Base-by-base conservation (phyloP, 192 early-diverging fungal species). In the Oehlia diaphana region DNA sequence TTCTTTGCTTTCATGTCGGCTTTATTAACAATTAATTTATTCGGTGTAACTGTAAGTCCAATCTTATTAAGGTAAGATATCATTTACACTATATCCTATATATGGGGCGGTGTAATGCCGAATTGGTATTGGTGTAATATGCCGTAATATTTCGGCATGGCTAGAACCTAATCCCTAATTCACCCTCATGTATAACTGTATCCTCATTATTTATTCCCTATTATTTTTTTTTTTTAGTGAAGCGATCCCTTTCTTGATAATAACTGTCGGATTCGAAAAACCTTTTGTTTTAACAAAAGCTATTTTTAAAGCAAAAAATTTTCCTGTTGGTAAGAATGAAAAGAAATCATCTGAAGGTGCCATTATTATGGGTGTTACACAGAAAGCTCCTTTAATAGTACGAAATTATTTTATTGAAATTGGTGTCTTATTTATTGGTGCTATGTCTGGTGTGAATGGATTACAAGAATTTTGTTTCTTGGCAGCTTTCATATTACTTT, bases 211-310 rank as follows among this genome's bases (percentile, higher is more conserved):
- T 31, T 31, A 31, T 31, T 31, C 31, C 31, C 31, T 31, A 31
- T 82, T 42, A 3, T 83, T 35, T n/a, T 49, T 44, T 6, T 14
- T 81, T 44, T 6, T 81, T 68, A 86, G 91, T 72, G 95, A 98
- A 84, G 94, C 95, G 10, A 88, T 96, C 80, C 96, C 96, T 7
- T 96, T 97, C 85, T 90, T 97, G 64, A 92, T 94, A 44, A 92
- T 96, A 66, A 95, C 94, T 37, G 91, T 98, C 37, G 96, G 96
- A 3, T 97, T 96, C 75, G 96, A 98, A 78, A 92, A 94, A 84
- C 93, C 93, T 65, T 91, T 93, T 83, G 87, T 85, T 16, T 86
- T 98, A 74, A 94, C 96, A 74, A 92, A 93, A 70, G 89, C 93
- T 65, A 93, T 98, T 7, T 87, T 95, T 68, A 88, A 89, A 23